A percentile compares a stretch with the other conserved stretches of the same genome.
phyloP scores from a whole-genome alignment of 345 rosid species.

The Clausena lansium region DNA sequence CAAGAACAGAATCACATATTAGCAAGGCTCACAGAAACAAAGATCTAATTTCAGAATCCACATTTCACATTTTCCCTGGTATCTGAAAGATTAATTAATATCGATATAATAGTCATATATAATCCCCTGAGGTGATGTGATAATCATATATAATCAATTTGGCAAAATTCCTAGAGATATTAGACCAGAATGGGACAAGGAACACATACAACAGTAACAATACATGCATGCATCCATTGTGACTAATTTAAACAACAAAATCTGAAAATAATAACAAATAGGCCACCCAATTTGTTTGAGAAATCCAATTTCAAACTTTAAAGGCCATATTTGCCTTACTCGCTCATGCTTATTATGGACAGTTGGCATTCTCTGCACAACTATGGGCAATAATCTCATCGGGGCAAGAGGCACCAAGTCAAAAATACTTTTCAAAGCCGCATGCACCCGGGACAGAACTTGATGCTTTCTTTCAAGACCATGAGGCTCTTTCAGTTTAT shows the following conservation, averaged over 20 bases:
- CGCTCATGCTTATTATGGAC: constrained; percentile 35
- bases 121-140: background rate
- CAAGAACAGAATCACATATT: background rate
- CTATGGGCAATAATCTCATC: constrained; percentile 46
- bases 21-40: background rate
- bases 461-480: constrained; percentile 48
- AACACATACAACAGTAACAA: background rate
- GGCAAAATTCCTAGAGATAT: no score
- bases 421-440: constrained; percentile 53
- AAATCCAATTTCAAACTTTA: background rate
- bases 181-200: background rate
- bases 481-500: constrained; percentile 37
- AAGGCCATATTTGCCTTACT: constrained; percentile 37
- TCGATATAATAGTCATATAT: no score
- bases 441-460: constrained; percentile 74
- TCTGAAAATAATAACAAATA: background rate
- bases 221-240: background rate
- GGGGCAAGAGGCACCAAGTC: constrained; percentile 77
- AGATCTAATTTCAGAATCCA: background rate
- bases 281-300: background rate
- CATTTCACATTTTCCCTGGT: background rate
- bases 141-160: background rate
- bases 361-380: constrained; percentile 60
- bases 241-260: background rate
- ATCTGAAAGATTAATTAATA: background rate